phyloP scores from a whole-genome alignment of 2,329 filamentous ascomycete species.

The Aspergillus japonicus region DNA sequence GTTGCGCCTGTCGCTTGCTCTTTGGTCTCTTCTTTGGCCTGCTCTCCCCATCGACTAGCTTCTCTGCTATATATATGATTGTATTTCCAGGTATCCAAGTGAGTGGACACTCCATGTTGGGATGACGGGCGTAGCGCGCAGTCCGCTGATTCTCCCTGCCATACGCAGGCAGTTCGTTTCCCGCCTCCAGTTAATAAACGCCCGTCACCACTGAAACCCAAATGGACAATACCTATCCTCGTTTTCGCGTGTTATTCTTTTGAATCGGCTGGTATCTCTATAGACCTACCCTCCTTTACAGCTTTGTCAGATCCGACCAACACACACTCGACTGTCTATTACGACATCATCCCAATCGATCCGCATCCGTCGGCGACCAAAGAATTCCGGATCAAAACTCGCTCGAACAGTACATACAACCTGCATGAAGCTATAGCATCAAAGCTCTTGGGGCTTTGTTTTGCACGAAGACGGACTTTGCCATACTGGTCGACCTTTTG shows the following conservation, averaged over 20 bases:
- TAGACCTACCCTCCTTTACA: not conserved
- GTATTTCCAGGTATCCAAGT: conserved; percentile 9
- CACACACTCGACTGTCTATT: conserved; percentile 1
- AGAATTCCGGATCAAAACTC: not conserved
- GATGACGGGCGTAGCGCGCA: conserved; percentile 5
- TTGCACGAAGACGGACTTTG: not conserved
- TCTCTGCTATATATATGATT: conserved; percentile 7
- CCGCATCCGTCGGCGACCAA: conserved; percentile 6
- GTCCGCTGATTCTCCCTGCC: conserved; percentile 22
- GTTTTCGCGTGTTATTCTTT: conserved; percentile 6
- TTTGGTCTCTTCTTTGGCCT: not conserved
- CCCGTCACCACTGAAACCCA: conserved; percentile 12
- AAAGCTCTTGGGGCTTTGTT: not conserved
- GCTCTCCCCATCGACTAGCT: not conserved
- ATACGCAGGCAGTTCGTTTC: conserved; percentile 6
- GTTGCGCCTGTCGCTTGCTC: conserved; percentile 4
- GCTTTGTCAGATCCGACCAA: not conserved
- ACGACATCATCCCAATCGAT: conserved; percentile 3
- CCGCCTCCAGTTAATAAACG: conserved; percentile 15
- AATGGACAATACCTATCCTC: conserved; percentile 8
- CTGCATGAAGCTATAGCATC: not conserved
- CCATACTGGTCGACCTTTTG: not conserved
- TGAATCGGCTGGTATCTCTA: not conserved
- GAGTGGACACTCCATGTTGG: conserved; percentile 2
- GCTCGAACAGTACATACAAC: not conserved